These are phyloP conservation scores for Xanthoconium purpureum DNA, from an alignment of 768 basidiomycete species.

Conservation along the genomic window DNA sequence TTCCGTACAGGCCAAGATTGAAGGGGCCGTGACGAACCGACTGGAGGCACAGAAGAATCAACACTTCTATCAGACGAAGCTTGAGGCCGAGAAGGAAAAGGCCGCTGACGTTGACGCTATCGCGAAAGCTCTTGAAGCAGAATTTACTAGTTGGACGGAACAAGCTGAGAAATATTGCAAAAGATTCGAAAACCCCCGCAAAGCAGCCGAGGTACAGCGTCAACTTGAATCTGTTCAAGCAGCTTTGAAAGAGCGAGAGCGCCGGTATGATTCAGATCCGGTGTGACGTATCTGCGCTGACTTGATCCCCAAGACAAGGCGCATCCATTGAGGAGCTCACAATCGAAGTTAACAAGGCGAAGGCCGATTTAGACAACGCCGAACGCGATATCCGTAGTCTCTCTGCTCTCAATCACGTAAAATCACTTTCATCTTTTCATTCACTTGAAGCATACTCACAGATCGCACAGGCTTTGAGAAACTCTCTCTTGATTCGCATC, in stretches of 20 bases:
- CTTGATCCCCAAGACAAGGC: conserved; percentile 52
- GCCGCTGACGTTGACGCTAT: conserved; percentile 45
- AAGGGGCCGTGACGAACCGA: conserved; percentile 47
- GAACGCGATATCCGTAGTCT: conserved; percentile 63
- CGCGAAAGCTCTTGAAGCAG: conserved; percentile 51
- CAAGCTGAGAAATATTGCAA: conserved; percentile 64
- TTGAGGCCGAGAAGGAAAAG: conserved; percentile 46
- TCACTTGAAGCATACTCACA: conserved; percentile 6
- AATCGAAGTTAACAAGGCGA: conserved; percentile 63
- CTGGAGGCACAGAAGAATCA: conserved; percentile 48
- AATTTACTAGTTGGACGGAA: conserved; percentile 65
- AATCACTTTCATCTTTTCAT: conserved; percentile 1
- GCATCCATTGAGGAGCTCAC: conserved; percentile 77
- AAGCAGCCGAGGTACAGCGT: conserved; percentile 52
- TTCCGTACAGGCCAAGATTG: conserved; percentile 45
- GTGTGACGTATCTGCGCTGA: conserved; percentile 1
- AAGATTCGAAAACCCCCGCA: conserved; percentile 55
- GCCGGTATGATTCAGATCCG: conserved; percentile 39
- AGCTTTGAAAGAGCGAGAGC: conserved; percentile 66
- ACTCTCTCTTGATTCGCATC: conserved; percentile 63
- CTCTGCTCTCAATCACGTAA: conserved; percentile 61
- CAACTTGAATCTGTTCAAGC: conserved; percentile 60
- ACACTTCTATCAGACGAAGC: conserved; percentile 50
- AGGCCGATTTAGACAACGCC: conserved; percentile 55
- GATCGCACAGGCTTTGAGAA: conserved; percentile 54